These are phyloP conservation scores for Bassia scoparia DNA, from an alignment of 148 eudicot genomes.

Conservation along the genomic window DNA sequence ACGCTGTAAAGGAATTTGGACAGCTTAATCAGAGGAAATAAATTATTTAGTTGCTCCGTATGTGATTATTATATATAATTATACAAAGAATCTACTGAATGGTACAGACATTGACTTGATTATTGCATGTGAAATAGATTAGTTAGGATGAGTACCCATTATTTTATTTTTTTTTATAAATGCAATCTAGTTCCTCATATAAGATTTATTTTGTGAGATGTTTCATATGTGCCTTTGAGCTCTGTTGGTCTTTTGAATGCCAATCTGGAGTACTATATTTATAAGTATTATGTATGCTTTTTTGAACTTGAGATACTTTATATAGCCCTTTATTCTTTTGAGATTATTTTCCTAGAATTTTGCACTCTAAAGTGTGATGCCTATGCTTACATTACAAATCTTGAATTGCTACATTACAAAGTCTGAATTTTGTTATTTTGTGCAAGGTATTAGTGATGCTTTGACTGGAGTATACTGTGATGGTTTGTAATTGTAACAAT, in stretches of 20 bases:
- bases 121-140: background rate
- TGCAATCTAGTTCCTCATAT: background rate
- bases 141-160: background rate
- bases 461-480: conserved; percentile 97
- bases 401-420: no score
- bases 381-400: background rate
- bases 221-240: background rate
- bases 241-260: background rate
- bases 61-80: background rate
- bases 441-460: conserved; percentile 96
- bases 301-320: conserved; percentile 70
- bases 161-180: background rate
- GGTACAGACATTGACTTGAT: background rate
- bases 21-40: no score
- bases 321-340: background rate
- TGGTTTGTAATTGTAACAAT: conserved; percentile 93
- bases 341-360: background rate
- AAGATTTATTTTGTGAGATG: background rate
- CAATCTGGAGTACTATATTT: conserved; percentile 21
- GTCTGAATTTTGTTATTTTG: conserved; percentile 23
- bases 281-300: conserved; percentile 97
- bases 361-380: background rate
- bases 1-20: no score
- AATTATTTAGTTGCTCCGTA: no score
- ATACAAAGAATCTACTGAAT: background rate